Evolutionary conservation across 352 stramenopile species (phyloP), one percentile per base, ranked within the genome.

Genomic region (Phytophthora meadii): DNA sequence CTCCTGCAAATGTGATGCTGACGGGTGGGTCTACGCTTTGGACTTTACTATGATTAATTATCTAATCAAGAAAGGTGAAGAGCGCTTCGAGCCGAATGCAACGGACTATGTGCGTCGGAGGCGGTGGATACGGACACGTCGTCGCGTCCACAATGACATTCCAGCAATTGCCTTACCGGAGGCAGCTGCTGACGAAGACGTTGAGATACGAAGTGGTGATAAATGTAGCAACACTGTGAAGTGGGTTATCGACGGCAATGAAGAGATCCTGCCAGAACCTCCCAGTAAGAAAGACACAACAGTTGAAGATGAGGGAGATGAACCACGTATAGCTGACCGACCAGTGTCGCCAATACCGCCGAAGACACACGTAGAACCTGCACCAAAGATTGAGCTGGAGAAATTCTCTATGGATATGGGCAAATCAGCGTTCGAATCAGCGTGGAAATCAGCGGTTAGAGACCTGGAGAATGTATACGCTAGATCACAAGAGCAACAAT

Each of bases 31-130:
- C 10, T 94, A 92, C 58, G 86, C 82, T 24, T 89, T 92, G 28
- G 84, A 94, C 58, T 94, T 94, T 56, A 81, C 79, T 19, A 89
- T 87, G 77, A 79, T 92, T n/a, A 92, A 92, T 44, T 79, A 77
- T 27, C 68, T 86, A 48, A 63, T 88, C 40, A 86, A 89, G 56
- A 82, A 77, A 61, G 71, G 81, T 9, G 65, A 79, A 36, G 81
- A 81, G n/a, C 70, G 81, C 1, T 86, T 68, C 19, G 59, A 79
- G 5, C 82, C 84, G 1, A 79, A 79, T 12, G 60, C 79, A 3
- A 93, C 82, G 0, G 84, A 93, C 52, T 90, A 93, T 48, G 82
- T 93, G 22, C 76, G 84, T 51, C 71, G 86, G 4, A 72, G 86
- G 5, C 71, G 86, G 30, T 94, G 86, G 86, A 60, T 92, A 14